Conservation (phyloP, 2,329 filamentous ascomycete genomes). For the Aspergillus alliaceus region DNA sequence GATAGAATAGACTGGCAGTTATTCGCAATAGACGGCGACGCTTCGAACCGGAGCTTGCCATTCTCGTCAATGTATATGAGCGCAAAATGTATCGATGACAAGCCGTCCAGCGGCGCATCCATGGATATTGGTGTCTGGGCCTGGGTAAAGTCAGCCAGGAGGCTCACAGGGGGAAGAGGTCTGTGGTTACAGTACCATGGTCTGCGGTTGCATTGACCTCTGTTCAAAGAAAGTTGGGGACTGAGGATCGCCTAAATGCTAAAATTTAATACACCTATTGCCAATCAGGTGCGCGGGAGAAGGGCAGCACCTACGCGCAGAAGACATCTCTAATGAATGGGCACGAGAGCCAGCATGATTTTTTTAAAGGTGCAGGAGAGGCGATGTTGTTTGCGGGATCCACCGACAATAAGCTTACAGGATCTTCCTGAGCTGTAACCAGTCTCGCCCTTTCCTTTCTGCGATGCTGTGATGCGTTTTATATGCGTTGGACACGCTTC, state of each 20-base stretch:
- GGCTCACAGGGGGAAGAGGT: neutral
- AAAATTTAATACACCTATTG: conserved; percentile 13
- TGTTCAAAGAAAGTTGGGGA: conserved; percentile 16
- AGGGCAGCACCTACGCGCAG: conserved; percentile 11
- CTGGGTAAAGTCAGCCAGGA: conserved; percentile 8
- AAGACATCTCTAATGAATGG: conserved; percentile 14
- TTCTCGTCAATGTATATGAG: conserved; percentile 32
- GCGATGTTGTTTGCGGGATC: conserved; percentile 9
- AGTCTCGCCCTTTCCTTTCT: neutral
- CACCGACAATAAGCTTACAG: conserved; percentile 14
- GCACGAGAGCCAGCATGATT: conserved; percentile 11
- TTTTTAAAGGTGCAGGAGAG: conserved; percentile 6
- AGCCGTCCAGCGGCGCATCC: conserved; percentile 21
- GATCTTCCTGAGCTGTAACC: conserved; percentile 4
- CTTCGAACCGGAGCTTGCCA: conserved; percentile 31
- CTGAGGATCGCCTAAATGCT: conserved; percentile 7
- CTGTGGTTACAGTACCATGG: conserved; percentile 17
- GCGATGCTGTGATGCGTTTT: conserved; percentile 8
- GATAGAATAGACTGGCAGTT: conserved; percentile 29
- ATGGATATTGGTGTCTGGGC: conserved; percentile 20
- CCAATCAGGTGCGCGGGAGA: conserved; percentile 6
- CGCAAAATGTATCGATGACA: conserved; percentile 30
- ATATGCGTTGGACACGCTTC: conserved; percentile 6
- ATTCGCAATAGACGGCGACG: conserved; percentile 30
- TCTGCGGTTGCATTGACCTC: conserved; percentile 7